These are phyloP conservation scores for Anthracocystis walkeri DNA, from an alignment of 1,284 basidiomycete species.

Conservation along the genomic window DNA sequence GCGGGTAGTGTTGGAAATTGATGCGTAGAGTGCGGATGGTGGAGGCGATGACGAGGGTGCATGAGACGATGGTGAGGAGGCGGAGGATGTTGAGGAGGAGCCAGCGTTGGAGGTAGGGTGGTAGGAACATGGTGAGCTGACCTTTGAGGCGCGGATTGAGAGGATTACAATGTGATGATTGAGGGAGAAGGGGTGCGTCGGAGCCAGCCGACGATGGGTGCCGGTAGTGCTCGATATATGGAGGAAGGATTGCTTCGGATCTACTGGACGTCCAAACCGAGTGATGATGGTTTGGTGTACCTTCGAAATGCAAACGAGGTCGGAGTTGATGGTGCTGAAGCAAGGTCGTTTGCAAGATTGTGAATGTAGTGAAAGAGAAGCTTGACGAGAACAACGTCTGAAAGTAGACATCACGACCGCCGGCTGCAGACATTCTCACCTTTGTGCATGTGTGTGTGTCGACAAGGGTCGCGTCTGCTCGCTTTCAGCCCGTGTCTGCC, in stretches of 20 bases:
- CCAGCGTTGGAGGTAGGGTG: conserved; percentile 47
- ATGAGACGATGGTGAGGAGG: conserved; percentile 38
- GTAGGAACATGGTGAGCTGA: conserved; percentile 29
- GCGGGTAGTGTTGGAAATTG: conserved; percentile 37
- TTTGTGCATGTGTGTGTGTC: conserved; percentile 3
- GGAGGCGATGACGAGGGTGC: conserved; percentile 33
- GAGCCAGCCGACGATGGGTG: too few relatives aligned
- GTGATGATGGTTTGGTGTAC: neutral
- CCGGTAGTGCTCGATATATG: too few relatives aligned
- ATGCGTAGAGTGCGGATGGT: conserved; percentile 24
- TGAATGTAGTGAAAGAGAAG: too few relatives aligned
- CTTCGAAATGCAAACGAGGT: neutral
- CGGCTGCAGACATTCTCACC: neutral
- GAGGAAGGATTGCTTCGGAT: too few relatives aligned
- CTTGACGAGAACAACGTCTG: neutral
- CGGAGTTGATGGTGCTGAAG: conserved; percentile 1
- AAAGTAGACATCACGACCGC: neutral
- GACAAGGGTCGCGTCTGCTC: conserved; percentile 8
- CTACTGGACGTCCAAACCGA: too few relatives aligned
- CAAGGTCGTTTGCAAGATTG: neutral
- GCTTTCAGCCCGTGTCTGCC: neutral
- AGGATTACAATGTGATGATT: neutral
- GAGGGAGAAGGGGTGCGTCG: neutral
- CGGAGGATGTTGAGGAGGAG: conserved; percentile 46
- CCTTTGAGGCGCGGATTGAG: too few relatives aligned